Base-by-base conservation (phyloP, 345 rosid species). In the Psidium friedrichsthalianum region DNA sequence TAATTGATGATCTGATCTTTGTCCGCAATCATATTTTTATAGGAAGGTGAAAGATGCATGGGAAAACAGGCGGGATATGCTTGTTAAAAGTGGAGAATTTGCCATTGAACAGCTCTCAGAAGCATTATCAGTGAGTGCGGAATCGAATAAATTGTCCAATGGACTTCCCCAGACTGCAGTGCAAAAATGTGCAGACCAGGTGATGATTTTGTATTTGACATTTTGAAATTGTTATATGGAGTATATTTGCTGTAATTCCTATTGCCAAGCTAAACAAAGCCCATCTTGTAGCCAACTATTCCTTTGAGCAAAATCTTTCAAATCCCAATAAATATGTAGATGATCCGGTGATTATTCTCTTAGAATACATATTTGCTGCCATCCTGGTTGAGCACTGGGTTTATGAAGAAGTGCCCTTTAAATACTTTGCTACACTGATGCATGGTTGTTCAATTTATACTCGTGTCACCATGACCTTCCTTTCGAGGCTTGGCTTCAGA, bases 21-120 rank as follows among this genome's bases (percentile, higher is more conserved):
- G 22, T 82, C 40, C 5, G 80, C 25, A 20, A 69, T 69, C 47
- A 36, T 69, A 9, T 69, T 36, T 47, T 36, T 56, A 24, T 82
- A 95, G 98, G 88, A 95, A 94, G 89, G 98, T 95, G 89, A 95
- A 94, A 87, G 93, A 93, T 74, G 97, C 95, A 25, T 95, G 99
- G 98, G 93, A 91, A 59, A 91, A 47, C 82, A 95, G 91, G 88
- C 94, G 92, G 88, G 98, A 95, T 22, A 83, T 86, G 61, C 95
- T 95, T 83, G 85, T 93, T 84, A 91, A 97, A 89, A 92, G 98
- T 90, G 97, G 98, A 83, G 87, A 93, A 21, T 93, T 90, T 90
- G 99, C 98, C 59, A 94, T 97, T 83, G 94, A 95, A 82, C 98
- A 95, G 90, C 91, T 97, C 36, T 93, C 96, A 56, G 96, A 95